Percentiles rank a stretch among this genome's conserved stretches.
phyloP scores from a whole-genome alignment of 2,329 filamentous ascomycete genomes.

The Sarocladium strictum region DNA sequence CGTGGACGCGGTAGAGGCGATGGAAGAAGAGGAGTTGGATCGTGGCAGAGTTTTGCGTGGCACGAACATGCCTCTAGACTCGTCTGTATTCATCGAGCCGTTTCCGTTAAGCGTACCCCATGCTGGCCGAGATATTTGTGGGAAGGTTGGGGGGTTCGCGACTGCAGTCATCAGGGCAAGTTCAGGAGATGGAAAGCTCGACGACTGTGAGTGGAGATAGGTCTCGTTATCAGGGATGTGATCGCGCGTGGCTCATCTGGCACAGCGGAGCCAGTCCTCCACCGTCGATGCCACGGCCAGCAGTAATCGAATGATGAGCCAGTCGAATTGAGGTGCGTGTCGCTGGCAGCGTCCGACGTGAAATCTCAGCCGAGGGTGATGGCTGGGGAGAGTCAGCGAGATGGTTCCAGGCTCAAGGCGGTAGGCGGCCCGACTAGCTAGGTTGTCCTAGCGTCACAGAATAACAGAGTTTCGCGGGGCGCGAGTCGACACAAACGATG shows the following conservation, averaged over 20 bases:
- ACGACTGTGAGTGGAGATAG: constrained; percentile 16
- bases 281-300: constrained; percentile 8
- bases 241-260: constrained; percentile 11
- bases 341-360: background rate
- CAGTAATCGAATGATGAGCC: background rate
- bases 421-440: constrained; percentile 1
- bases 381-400: background rate
- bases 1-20: constrained; percentile 54
- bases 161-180: constrained; percentile 59
- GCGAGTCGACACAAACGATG: constrained; percentile 1
- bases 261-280: constrained; percentile 6
- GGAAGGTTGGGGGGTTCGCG: constrained; percentile 58
- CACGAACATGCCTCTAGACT: constrained; percentile 82
- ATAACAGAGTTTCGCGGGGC: constrained; percentile 8
- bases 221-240: constrained; percentile 4
- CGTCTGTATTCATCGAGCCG: constrained; percentile 73
- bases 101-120: constrained; percentile 55
- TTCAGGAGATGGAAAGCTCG: constrained; percentile 17
- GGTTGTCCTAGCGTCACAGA: constrained; percentile 7
- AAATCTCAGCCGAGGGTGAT: background rate
- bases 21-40: constrained; percentile 70
- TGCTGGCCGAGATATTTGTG: constrained; percentile 58
- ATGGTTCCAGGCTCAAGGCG: background rate
- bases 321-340: background rate
- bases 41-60: constrained; percentile 82